These are phyloP conservation scores for Coniochaeta sp. DNA, from an alignment of 2,329 filamentous ascomycete genomes.

Conservation along the genomic window DNA sequence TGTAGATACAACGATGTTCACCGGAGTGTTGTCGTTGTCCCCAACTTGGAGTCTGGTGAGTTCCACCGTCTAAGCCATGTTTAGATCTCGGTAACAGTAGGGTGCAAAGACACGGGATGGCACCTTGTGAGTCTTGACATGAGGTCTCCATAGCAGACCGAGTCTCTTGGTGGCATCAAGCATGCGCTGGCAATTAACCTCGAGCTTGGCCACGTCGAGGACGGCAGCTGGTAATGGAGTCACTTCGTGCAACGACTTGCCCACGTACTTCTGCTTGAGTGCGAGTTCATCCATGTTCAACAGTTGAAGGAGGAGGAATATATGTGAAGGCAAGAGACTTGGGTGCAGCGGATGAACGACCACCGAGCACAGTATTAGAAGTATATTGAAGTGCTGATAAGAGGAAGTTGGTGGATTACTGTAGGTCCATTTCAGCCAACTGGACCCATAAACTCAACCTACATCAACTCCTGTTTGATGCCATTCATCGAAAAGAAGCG, in stretches of 20 bases:
- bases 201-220: constrained; percentile 59
- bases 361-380: too few species aligned
- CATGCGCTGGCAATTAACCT: constrained; percentile 66
- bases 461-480: too few species aligned
- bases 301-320: not conserved
- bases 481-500: too few species aligned
- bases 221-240: constrained; percentile 57
- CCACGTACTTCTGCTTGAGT: constrained; percentile 42
- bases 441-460: too few species aligned
- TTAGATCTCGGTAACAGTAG: not conserved
- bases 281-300: constrained; percentile 21
- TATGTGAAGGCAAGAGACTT: not conserved
- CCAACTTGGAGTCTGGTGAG: constrained; percentile 59
- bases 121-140: constrained; percentile 82
- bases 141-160: constrained; percentile 62
- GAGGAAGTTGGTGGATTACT: too few species aligned
- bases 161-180: constrained; percentile 53
- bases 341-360: too few species aligned
- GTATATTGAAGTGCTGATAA: too few species aligned
- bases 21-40: constrained; percentile 32
- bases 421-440: too few species aligned
- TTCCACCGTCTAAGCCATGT: constrained; percentile 14
- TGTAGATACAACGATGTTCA: constrained; percentile 66
- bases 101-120: constrained; percentile 2
- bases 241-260: constrained; percentile 52